phyloP scores from a whole-genome alignment of 1,139 yeast species.

The Debaryomycetaceae sp. region DNA sequence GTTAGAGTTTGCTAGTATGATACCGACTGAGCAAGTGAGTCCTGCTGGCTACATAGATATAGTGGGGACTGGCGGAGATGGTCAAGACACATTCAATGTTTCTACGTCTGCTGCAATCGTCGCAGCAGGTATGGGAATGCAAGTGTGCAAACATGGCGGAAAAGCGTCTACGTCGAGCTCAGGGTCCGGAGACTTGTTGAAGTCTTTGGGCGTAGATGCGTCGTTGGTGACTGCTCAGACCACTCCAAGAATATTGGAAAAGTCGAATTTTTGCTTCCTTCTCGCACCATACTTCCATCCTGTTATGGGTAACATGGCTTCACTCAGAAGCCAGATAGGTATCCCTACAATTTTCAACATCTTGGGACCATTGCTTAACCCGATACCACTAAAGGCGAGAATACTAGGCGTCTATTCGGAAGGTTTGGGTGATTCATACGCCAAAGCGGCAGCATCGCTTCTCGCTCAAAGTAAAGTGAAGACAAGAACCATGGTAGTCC shows the following conservation, averaged over 20 bases:
- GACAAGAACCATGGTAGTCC: conserved; percentile 76
- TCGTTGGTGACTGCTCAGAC: conserved; percentile 62
- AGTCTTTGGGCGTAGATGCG: conserved; percentile 73
- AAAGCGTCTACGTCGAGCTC: conserved; percentile 91
- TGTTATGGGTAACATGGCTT: conserved; percentile 84
- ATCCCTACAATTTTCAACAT: conserved; percentile 92
- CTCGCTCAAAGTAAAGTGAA: conserved; percentile 41
- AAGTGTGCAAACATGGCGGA: conserved; percentile 91
- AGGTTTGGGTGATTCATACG: conserved; percentile 75
- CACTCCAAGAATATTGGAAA: conserved; percentile 58
- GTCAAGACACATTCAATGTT: conserved; percentile 94
- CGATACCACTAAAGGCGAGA: conserved; percentile 78
- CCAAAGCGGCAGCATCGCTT: conserved; percentile 67
- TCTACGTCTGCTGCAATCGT: conserved; percentile 93
- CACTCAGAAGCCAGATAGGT: conserved; percentile 72
- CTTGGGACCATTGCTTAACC: conserved; percentile 89
- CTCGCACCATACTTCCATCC: conserved; percentile 95
- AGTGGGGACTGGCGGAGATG: conserved; percentile 98
- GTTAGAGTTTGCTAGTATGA: conserved; percentile 56
- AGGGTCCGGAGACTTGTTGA: conserved; percentile 88
- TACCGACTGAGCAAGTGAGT: conserved; percentile 41
- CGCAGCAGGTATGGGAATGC: conserved; percentile 84
- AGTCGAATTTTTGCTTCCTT: conserved; percentile 66
- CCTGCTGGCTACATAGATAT: conserved; percentile 70
- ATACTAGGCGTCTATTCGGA: conserved; percentile 87